Evolutionary conservation across 129 eudicot species (phyloP), one percentile per base, ranked within the genome.

Genomic region (Saussurea involucrata): DNA sequence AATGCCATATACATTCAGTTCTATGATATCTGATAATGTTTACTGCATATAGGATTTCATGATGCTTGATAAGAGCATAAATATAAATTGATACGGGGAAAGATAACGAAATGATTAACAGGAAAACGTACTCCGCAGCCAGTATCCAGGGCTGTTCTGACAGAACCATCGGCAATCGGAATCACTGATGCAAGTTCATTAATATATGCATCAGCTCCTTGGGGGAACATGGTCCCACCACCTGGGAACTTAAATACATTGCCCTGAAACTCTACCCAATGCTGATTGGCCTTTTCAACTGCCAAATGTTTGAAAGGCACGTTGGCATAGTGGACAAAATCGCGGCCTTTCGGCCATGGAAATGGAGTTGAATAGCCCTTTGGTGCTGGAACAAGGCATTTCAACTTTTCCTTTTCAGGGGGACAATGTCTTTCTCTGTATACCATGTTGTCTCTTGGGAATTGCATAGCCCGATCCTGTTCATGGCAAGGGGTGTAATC

Each of bases 351-450:
- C 11, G 98, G 98, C 96, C 96, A 92, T 29, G 90, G 92, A 77
- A 92, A 90, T 12, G 91, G 98, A 20, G 78, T 83, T 21, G 81
- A 81, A 57, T 88, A 92, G 31, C 98, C 98, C 61, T 84, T 76
- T 11, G 98, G 98, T 24, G 98, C 98, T 31, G 96, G 98, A 66
- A 92, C 88, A 78, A 90, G 89, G 80, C 98, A 92, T 3, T 74
- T 79, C 80, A 92, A 55, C 69, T 92, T 92, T 44, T 90, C 96
- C 22, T 84, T 88, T 64, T 84, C 72, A 32, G 86, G 85, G 8
- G 98, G 98, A 32, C 98, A 92, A 65, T 92, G 98, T 83, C 98
- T 88, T 79, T 92, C 96, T 74, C 93, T 86, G 68, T 92, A 92
- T 42, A 86, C 66, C 98, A 92, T 90, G 74, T 83, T 84, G 28